These are phyloP conservation scores for Bolboschoenus planiculmis DNA, from an alignment of 176 grass and related monocot genomes.

Conservation along the genomic window DNA sequence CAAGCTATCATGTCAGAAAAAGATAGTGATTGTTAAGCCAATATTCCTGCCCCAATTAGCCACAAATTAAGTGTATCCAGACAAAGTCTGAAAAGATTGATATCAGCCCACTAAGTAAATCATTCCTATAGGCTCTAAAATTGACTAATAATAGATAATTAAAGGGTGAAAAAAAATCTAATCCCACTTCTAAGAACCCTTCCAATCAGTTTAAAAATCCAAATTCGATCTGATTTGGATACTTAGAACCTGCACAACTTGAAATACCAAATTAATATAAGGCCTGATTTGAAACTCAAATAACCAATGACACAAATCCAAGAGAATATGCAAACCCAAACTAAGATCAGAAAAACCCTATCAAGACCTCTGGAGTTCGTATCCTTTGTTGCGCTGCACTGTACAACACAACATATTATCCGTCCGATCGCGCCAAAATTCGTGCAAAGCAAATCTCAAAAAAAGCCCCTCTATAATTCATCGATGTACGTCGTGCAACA, in stretches of 20 bases:
- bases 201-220: neutral
- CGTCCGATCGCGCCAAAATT: no score
- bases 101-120: neutral
- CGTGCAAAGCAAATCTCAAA: no score
- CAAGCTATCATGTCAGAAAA: slow-evolving; percentile 39
- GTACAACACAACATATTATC: no score
- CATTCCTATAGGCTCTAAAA: neutral
- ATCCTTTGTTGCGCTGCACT: no score
- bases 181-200: neutral
- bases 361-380: no score
- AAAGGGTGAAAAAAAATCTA: neutral
- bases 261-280: no score
- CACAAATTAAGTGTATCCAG: slow-evolving; percentile 8
- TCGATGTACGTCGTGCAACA: no score
- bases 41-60: slow-evolving; percentile 5
- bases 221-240: neutral
- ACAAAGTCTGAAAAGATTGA: slow-evolving; percentile 10
- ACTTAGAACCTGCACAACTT: no score
- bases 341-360: neutral
- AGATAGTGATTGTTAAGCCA: slow-evolving; percentile 14
- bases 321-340: neutral
- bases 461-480: no score
- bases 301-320: neutral
- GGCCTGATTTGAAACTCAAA: neutral
- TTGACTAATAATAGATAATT: neutral